A percentile compares a stretch with the other conserved stretches of the same genome.
Evolutionary conservation across 2,329 filamentous ascomycete genomes (phyloP).

Genomic region (Apiospora phragmitis): DNA sequence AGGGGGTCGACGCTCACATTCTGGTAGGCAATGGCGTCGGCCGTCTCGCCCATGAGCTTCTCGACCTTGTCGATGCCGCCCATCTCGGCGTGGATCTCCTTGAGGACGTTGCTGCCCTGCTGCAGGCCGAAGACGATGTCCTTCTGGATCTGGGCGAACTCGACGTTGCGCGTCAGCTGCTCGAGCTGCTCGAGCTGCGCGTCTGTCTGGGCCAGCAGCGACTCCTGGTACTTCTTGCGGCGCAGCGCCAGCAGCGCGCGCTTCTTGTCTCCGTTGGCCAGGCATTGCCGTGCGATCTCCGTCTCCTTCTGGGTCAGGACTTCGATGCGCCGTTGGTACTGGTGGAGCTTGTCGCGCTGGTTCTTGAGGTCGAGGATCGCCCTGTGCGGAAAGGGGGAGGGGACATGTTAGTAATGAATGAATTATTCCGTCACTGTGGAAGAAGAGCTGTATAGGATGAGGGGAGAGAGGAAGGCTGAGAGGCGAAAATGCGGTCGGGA

Average conservation of each 20-base stretch:
- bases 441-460: neutral
- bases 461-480: constrained; percentile 11
- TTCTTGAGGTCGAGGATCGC: constrained; percentile 97
- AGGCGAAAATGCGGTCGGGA: constrained; percentile 13
- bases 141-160: constrained; percentile 96
- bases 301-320: constrained; percentile 86
- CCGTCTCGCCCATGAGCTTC: constrained; percentile 90
- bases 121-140: constrained; percentile 91
- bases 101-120: constrained; percentile 85
- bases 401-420: neutral
- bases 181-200: constrained; percentile 92
- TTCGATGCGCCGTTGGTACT: constrained; percentile 90
- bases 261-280: constrained; percentile 76
- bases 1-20: constrained; percentile 55
- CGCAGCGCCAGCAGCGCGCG: constrained; percentile 85
- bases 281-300: constrained; percentile 79
- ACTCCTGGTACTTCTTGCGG: constrained; percentile 96
- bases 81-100: constrained; percentile 94
- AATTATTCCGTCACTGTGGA: neutral
- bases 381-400: constrained; percentile 46
- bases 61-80: constrained; percentile 91
- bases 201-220: constrained; percentile 85
- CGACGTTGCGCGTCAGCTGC: constrained; percentile 82
- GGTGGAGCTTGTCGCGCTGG: constrained; percentile 94
- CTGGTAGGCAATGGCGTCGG: constrained; percentile 90